Base-by-base conservation (phyloP, 345 rosid species). In the Toxicodendron radicans region DNA sequence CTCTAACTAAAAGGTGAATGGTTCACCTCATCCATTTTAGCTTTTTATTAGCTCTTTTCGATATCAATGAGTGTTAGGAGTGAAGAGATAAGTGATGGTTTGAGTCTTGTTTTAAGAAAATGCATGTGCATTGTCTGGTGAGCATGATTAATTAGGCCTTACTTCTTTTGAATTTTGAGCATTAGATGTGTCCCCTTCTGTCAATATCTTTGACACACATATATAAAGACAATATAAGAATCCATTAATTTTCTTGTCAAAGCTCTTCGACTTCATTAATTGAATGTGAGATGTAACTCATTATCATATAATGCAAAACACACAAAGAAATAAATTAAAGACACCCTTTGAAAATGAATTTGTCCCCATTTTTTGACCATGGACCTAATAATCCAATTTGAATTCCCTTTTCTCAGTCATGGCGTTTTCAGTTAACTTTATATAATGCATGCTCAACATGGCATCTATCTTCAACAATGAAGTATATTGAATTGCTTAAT, bases 391-490 rank as follows among this genome's bases (percentile, higher is more conserved):
- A 0, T 46, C 16, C 11, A 64, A 4, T 53, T 54, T 35, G 30
- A 68, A 68, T 48, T 13, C 49, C 11, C 17, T 68, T 33, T 53
- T 23, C 52, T 4, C 13, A 16, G 45, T 30, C 70, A 46, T 66
- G 56, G n/a, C 2, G 38, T 67, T 67, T 67, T 38, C 43, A 14
- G 32, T 17, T 32, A 41, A 51, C 59, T 51, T 51, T 18, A 24
- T 46, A 38, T 38, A 51, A 13, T 3, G 54, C 54, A 51, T 68
- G 72, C 33, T 52, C 41, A 68, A 33, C 72, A 32, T 68, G 72
- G 72, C 59, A 68, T 68, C 72, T 32, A 53, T 33, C 59, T 53
- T 68, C 54, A 68, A 52, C 60, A 7, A 52, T 33, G 72, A 8
- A 32, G 27, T 33, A 17, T 53, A 10, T 67, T 51, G 14, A 14